Conservation (phyloP, 768 basidiomycete genomes). For the Auricularia sp. region DNA sequence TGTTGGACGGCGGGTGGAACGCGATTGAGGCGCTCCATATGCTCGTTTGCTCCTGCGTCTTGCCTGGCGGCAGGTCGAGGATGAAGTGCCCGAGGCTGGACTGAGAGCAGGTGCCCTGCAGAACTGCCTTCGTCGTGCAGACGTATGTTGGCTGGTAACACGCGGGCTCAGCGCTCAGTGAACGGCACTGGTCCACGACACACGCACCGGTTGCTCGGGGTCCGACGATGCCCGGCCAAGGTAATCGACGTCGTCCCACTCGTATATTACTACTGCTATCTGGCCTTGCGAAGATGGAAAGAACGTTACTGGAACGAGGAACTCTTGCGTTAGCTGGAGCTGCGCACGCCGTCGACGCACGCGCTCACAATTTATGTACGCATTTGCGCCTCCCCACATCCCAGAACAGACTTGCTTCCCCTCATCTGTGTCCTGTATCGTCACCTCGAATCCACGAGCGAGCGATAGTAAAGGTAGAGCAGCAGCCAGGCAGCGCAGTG, state of each 20-base stretch:
- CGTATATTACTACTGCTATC: constrained; percentile 89
- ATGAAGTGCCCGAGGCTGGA: constrained; percentile 85
- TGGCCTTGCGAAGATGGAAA: constrained; percentile 70
- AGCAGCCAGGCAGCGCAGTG: not conserved
- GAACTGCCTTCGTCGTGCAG: constrained; percentile 76
- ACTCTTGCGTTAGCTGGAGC: not conserved
- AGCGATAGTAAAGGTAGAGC: constrained; percentile 1
- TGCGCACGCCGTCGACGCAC: constrained; percentile 10
- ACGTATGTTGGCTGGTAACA: constrained; percentile 72
- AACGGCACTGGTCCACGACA: not conserved
- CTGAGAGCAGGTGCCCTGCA: constrained; percentile 55
- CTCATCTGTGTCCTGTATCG: constrained; percentile 67
- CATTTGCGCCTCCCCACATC: constrained; percentile 75
- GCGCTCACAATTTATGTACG: constrained; percentile 69
- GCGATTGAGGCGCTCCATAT: constrained; percentile 80
- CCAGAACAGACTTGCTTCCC: constrained; percentile 89
- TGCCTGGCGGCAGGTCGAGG: constrained; percentile 55
- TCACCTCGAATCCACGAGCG: constrained; percentile 43
- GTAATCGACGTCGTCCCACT: constrained; percentile 82
- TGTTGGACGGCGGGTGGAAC: constrained; percentile 30
- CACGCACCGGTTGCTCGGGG: constrained; percentile 47
- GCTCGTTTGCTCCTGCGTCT: constrained; percentile 56
- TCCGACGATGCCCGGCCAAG: constrained; percentile 61
- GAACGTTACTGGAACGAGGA: constrained; percentile 48
- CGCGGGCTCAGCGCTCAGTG: constrained; percentile 22